Base-by-base conservation (phyloP, 2,329 filamentous ascomycete genomes). In the Colletotrichum orchidophilum region DNA sequence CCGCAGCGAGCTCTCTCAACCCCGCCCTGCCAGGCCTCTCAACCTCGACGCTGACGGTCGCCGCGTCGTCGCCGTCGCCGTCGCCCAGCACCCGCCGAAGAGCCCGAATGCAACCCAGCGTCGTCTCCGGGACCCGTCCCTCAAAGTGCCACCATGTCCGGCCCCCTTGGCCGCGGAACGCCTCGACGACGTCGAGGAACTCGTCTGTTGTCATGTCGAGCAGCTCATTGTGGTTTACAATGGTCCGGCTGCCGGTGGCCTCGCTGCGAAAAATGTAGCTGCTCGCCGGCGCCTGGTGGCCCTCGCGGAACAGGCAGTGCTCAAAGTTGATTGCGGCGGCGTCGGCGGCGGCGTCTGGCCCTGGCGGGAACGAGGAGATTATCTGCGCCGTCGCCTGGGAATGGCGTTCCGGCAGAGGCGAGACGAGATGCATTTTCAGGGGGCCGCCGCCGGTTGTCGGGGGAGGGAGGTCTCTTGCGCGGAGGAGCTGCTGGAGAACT, bases 201-300 rank as follows among this genome's bases (percentile, higher is more conserved):
- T 94, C 92, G 8, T 81, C 81, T 5, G 80, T 73, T 6, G 86
- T 91, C 91, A 94, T 93, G 74, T 94, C 92, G 1, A 87, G 86
- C 42, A 94, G 84, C 68, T 87, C 85, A 75, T 91, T 93, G 79
- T 90, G 88, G 78, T 91, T 94, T 67, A 94, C 89, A 68, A 94
- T 88, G 0, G 92, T 94, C 54, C 93, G 86, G 66, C 88, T 91
- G 24, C 87, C 88, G 3, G 85, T 89, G 27, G 80, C 80, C 60
- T 83, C 80, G 77, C 89, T 92, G 73, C 89, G 88, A 69, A 94
- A 85, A 72, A 94, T 90, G 81, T 92, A 93, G 79, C 91, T 90
- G 70, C 90, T 92, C 2, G 92, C 91, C 1, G 92, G 85, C 73
- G 91, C 86, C 6, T 79, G 75, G 73, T 85, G 81, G 24, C 81